Conservation (phyloP, 495 filamentous ascomycete genomes). For the Daldinia caldariorum region DNA sequence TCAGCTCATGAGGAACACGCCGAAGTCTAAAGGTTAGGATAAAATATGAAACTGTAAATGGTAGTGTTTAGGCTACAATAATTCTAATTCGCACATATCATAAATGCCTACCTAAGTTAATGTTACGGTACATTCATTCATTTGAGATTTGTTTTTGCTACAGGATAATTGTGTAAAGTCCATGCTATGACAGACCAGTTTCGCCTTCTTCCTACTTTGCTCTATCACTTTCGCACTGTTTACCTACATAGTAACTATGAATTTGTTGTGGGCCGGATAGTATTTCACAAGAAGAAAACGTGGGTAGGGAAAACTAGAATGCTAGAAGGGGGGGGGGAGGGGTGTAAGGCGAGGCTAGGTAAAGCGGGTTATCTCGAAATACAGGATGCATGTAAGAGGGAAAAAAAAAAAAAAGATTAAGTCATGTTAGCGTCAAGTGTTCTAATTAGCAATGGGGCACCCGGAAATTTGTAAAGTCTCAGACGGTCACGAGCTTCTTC, state of each 20-base stretch:
- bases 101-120: not conserved
- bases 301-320: not conserved
- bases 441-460: not conserved
- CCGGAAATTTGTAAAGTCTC: not conserved
- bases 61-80: slow-evolving; percentile 11
- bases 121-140: not conserved
- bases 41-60: slow-evolving; percentile 21
- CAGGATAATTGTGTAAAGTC: too few species aligned
- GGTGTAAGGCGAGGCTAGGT: not conserved
- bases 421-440: not conserved
- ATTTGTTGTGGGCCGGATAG: too few species aligned
- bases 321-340: not conserved
- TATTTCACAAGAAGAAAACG: too few species aligned
- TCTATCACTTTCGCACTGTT: not conserved
- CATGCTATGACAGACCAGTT: too few species aligned
- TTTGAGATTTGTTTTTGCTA: not conserved
- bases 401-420: not conserved
- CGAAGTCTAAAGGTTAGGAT: slow-evolving; percentile 10
- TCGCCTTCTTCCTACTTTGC: not conserved
- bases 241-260: too few species aligned
- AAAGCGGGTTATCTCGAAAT: not conserved
- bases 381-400: not conserved
- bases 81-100: slow-evolving; percentile 14
- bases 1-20: slow-evolving; percentile 33
- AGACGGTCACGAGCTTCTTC: not conserved